A percentile compares a stretch with the other conserved stretches of the same genome.
Evolutionary conservation across 1,139 yeast genomes (phyloP).

Genomic region (Geotrichum klebahnii): DNA sequence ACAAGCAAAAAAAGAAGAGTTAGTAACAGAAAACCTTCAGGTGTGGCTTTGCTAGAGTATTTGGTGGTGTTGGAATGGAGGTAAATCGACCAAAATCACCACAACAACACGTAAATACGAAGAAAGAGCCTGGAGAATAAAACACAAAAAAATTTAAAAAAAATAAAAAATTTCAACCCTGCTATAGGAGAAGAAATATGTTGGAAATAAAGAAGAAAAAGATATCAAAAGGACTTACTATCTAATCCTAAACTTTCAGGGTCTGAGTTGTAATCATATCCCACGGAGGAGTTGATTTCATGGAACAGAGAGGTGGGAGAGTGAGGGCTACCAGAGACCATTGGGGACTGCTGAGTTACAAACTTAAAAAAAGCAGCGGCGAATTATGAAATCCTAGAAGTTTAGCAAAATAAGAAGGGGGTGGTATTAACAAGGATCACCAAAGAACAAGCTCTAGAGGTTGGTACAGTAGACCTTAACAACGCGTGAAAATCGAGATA

Average conservation of each 20-base stretch:
- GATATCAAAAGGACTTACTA: not conserved
- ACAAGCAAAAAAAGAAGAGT: not conserved
- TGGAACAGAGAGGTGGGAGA: slow-evolving; percentile 8
- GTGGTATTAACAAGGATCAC: no score
- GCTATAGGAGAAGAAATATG: no score
- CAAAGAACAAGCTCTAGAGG: no score
- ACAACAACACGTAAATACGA: slow-evolving; percentile 14
- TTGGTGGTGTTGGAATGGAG: slow-evolving; percentile 7
- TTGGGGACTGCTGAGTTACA: not conserved
- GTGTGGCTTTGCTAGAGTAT: not conserved
- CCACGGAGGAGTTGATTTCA: slow-evolving; percentile 6
- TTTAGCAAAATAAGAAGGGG: no score
- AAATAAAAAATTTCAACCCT: no score
- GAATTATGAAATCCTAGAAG: no score
- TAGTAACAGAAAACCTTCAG: not conserved
- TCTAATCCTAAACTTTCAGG: slow-evolving; percentile 7
- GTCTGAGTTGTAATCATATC: slow-evolving; percentile 10
- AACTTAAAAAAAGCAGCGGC: not conserved
- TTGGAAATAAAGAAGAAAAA: not conserved
- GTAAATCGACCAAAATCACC: slow-evolving; percentile 1
- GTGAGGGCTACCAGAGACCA: slow-evolving; percentile 1
- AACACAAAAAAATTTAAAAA: no score
- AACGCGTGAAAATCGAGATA: not conserved
- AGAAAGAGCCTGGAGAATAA: no score
- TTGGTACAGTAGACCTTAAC: not conserved